phyloP scores from a whole-genome alignment of 768 basidiomycete species.

The Suillus occidentalis region DNA sequence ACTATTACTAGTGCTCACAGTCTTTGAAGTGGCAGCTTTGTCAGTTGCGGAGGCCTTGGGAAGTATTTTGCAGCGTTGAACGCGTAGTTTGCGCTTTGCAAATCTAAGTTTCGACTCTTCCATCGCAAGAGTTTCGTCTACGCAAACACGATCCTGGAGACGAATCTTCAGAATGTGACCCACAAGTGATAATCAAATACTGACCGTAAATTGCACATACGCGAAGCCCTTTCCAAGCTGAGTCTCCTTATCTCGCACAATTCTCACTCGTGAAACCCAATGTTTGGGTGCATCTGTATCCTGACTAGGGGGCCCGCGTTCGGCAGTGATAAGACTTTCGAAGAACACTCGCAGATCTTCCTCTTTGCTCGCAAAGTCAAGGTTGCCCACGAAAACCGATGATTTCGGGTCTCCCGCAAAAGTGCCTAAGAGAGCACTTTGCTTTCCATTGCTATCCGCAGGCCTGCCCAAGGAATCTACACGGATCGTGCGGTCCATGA shows the following conservation, averaged over 20 bases:
- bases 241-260: conserved; percentile 87
- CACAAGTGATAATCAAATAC: conserved; percentile 1
- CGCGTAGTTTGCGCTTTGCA: conserved; percentile 87
- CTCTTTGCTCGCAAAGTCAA: conserved; percentile 91
- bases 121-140: conserved; percentile 88
- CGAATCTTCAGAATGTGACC: not conserved
- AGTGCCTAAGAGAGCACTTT: conserved; percentile 24
- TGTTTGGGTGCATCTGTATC: conserved; percentile 38
- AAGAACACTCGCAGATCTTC: conserved; percentile 88
- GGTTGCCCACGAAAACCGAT: conserved; percentile 87
- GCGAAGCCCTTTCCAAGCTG: conserved; percentile 96
- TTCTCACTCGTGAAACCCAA: conserved; percentile 85
- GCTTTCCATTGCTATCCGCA: conserved; percentile 18
- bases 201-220: conserved; percentile 83
- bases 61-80: conserved; percentile 86
- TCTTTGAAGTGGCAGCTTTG: conserved; percentile 20
- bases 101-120: conserved; percentile 80
- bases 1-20: not conserved
- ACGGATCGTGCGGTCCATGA: conserved; percentile 76
- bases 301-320: conserved; percentile 58
- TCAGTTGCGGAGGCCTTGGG: conserved; percentile 36
- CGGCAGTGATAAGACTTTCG: conserved; percentile 69
- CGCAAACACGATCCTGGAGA: conserved; percentile 80
- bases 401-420: conserved; percentile 66
- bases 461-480: conserved; percentile 63